Conservation (phyloP, 1,284 basidiomycete genomes). For the Xerocomus minutiporus region DNA sequence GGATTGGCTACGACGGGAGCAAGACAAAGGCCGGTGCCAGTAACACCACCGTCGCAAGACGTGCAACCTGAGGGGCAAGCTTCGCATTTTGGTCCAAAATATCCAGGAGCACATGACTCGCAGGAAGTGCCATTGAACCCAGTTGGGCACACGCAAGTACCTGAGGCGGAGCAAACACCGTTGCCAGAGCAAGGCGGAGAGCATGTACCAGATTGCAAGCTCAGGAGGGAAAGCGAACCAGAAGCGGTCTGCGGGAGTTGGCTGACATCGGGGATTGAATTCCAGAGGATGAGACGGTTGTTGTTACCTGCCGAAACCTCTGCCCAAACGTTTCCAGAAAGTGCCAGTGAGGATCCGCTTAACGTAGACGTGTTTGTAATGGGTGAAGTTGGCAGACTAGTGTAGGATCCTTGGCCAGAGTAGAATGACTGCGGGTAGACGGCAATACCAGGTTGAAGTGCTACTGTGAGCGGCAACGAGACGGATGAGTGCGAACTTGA, state of each 20-base stretch:
- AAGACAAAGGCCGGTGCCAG: constrained; percentile 68
- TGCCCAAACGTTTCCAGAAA: constrained; percentile 66
- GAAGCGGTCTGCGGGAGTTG: constrained; percentile 52
- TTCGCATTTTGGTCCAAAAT: constrained; percentile 67
- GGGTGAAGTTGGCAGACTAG: constrained; percentile 48
- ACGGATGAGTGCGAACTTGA: constrained; percentile 37
- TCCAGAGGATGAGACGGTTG: constrained; percentile 64
- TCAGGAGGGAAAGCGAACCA: constrained; percentile 51
- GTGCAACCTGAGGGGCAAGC: constrained; percentile 64
- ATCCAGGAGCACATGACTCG: constrained; percentile 66
- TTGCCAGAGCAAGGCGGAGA: constrained; percentile 67
- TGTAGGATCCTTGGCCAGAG: constrained; percentile 59
- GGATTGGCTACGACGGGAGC: constrained; percentile 44
- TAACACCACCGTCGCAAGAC: constrained; percentile 71
- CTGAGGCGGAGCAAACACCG: constrained; percentile 63
- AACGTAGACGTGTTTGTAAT: constrained; percentile 47
- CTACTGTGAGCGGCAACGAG: constrained; percentile 60
- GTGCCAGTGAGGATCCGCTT: constrained; percentile 50
- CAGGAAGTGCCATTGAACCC: constrained; percentile 76
- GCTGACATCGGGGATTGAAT: constrained; percentile 68
- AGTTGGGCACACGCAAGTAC: constrained; percentile 63
- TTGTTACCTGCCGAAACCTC: constrained; percentile 51
- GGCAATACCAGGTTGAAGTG: constrained; percentile 60
- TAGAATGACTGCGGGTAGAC: constrained; percentile 57
- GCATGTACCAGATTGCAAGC: constrained; percentile 66